phyloP scores from a whole-genome alignment of 2,329 filamentous ascomycete genomes.

The Neonectria faginata region DNA sequence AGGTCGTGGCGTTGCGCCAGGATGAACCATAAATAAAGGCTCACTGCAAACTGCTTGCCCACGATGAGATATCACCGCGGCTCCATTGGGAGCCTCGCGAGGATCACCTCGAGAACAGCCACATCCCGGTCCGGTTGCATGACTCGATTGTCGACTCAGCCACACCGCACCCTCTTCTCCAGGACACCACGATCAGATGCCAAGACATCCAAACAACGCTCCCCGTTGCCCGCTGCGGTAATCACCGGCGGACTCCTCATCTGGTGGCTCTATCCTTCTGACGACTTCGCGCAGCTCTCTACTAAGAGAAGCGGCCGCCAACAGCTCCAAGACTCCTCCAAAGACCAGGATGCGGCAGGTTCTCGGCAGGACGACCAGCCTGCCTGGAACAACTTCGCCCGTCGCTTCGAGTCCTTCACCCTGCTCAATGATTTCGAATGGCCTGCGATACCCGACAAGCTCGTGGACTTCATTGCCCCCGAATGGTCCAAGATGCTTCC shows the following conservation, averaged over 20 bases:
- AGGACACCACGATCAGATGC: slow-evolving; percentile 31
- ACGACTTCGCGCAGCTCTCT: slow-evolving; percentile 56
- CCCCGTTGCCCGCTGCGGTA: slow-evolving; percentile 49
- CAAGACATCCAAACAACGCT: slow-evolving; percentile 38
- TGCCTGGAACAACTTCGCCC: slow-evolving; percentile 63
- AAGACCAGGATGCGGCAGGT: slow-evolving; percentile 31
- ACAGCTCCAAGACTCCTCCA: slow-evolving; percentile 31
- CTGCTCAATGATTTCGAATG: slow-evolving; percentile 67
- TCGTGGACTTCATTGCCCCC: slow-evolving; percentile 81
- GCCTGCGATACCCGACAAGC: slow-evolving; percentile 63
- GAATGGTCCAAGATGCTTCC: slow-evolving; percentile 85
- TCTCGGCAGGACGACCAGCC: slow-evolving; percentile 47
- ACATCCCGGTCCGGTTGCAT: slow-evolving; percentile 34
- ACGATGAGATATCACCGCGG: slow-evolving; percentile 42
- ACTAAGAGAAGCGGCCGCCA: slow-evolving; percentile 25
- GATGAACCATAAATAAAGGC: slow-evolving; percentile 16
- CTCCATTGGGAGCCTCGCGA: slow-evolving; percentile 39
- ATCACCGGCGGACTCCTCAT: slow-evolving; percentile 53
- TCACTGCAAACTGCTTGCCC: slow-evolving; percentile 1
- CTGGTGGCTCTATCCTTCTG: slow-evolving; percentile 59
- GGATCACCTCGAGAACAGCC: slow-evolving; percentile 34
- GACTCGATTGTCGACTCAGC: slow-evolving; percentile 23
- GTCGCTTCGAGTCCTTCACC: slow-evolving; percentile 65
- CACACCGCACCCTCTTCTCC: slow-evolving; percentile 36
- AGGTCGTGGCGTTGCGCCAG: slow-evolving; percentile 1